phyloP scores from a whole-genome alignment of 2,329 filamentous ascomycete species.

The Aschersonia sp. region DNA sequence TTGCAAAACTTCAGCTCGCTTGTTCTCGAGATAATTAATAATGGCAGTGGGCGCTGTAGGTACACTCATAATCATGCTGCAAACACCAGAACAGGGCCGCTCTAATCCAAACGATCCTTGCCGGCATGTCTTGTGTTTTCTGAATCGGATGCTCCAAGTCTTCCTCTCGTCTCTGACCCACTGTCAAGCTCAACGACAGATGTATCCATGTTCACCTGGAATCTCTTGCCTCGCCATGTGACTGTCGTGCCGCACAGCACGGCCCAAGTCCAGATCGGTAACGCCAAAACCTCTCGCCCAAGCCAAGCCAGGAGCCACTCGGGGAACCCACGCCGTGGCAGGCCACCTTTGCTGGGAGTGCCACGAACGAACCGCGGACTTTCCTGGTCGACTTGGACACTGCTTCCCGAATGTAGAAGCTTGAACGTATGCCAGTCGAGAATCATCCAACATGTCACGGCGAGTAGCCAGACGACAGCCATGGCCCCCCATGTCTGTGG shows the following conservation, averaged over 20 bases:
- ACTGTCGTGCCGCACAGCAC: slow-evolving; percentile 80
- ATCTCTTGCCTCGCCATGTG: slow-evolving; percentile 71
- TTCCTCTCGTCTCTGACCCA: neutral
- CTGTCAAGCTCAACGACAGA: slow-evolving; percentile 41
- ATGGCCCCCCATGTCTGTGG: slow-evolving; percentile 56
- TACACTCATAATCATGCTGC: neutral
- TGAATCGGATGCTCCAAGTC: slow-evolving; percentile 8
- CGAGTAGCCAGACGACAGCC: slow-evolving; percentile 47
- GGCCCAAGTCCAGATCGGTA: slow-evolving; percentile 84
- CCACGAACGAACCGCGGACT: slow-evolving; percentile 61
- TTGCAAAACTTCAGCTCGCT: no score
- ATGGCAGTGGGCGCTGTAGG: neutral
- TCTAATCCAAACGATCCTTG: slow-evolving; percentile 13
- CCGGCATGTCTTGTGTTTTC: slow-evolving; percentile 9
- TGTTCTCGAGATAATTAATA: neutral
- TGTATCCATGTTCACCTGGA: slow-evolving; percentile 73
- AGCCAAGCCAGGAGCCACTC: slow-evolving; percentile 77
- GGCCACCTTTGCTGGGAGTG: slow-evolving; percentile 18
- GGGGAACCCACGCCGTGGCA: slow-evolving; percentile 39
- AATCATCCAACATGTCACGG: slow-evolving; percentile 55
- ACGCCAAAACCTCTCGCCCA: slow-evolving; percentile 64
- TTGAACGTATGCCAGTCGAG: slow-evolving; percentile 62
- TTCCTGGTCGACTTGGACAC: slow-evolving; percentile 54
- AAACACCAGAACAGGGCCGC: neutral
- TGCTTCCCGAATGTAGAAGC: slow-evolving; percentile 57